Base-by-base conservation (phyloP, 495 filamentous ascomycete species). In the Aspergillus carlsbadensis region DNA sequence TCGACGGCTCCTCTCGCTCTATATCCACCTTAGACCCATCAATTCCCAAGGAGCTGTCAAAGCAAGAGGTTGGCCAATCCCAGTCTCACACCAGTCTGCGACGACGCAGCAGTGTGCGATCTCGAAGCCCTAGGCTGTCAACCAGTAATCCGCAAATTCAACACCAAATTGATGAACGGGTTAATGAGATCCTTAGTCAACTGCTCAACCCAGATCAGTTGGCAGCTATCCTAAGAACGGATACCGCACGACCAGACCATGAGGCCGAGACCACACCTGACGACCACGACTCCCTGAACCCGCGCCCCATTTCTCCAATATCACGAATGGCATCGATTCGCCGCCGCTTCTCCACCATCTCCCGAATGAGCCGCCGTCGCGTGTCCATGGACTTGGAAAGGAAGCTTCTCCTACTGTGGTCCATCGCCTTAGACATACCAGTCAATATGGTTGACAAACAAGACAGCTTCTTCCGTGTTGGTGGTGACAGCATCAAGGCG, bases 391-490 rank as follows among this genome's bases (percentile, higher is more conserved):
- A 36, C 18, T 5, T 50, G 47, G 47, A 50, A n/a, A 36, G 47
- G 21, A 36, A 50, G 47, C 31, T 50, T 3, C 17, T 21, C 3
- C 2, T 36, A 6, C 22, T 43, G 2, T 42, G 17, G 37, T 14
- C 36, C 4, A 37, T 6, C 6, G 24, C 34, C 18, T 20, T 52
- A 11, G 35, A 40, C 4, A n/a, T 52, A 36, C 49, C 49, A 2
- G 49, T 13, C 7, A 35, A 52, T 29, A 22, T 29, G 17, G 36
- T 53, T 15, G 40, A 36, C 17, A 18, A 15, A 22, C 10, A 53
- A 5, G 54, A 47, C 34, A 33, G n/a, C 21, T 57, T 50, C 24
- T 57, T 57, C 36, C 42, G 45, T 10, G 14, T 48, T 10, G 54
- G 54, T 11, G 54, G 54, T 1, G 52, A 60, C 31, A 36, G 21